phyloP scores from a whole-genome alignment of 495 filamentous ascomycete genomes.

The Tuber aestivum region DNA sequence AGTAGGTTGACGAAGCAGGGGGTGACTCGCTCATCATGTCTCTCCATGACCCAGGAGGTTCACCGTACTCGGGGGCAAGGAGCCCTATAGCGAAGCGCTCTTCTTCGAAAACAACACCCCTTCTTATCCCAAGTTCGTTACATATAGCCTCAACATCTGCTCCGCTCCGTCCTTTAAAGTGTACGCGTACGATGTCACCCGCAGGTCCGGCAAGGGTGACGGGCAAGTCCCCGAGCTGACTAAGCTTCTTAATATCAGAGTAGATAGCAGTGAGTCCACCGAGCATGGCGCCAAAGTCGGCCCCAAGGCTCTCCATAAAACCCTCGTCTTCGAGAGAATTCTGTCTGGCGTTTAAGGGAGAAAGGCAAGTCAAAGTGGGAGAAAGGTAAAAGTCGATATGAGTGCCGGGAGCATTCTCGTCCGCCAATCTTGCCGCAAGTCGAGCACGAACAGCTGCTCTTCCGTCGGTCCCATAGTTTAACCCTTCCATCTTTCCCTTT shows the following conservation, averaged over 20 bases:
- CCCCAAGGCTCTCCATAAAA: conserved; percentile 74
- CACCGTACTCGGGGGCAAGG: conserved; percentile 13
- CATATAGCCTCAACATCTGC: conserved; percentile 78
- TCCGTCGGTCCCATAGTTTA: conserved; percentile 50
- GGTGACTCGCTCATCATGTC: conserved; percentile 33
- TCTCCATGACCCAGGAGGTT: conserved; percentile 22
- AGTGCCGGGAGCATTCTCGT: conserved; percentile 58
- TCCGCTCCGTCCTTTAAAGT: conserved; percentile 85
- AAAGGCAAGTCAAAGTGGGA: conserved; percentile 80
- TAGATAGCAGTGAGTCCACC: conserved; percentile 74
- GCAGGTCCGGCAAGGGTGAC: conserved; percentile 60
- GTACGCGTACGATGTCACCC: conserved; percentile 58
- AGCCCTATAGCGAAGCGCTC: conserved; percentile 53
- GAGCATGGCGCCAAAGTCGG: conserved; percentile 81
- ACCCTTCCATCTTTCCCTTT: conserved; percentile 78
- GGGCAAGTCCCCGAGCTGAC: conserved; percentile 73
- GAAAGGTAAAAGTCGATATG: conserved; percentile 77
- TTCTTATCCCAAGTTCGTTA: conserved; percentile 71
- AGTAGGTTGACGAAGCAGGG: conserved; percentile 44
- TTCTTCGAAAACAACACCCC: conserved; percentile 75
- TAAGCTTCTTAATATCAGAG: conserved; percentile 71
- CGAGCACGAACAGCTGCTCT: conserved; percentile 35
- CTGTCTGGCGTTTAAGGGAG: conserved; percentile 49
- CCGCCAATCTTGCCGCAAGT: conserved; percentile 30
- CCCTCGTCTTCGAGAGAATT: conserved; percentile 67